Base-by-base conservation (phyloP, 1,284 basidiomycete species). In the Puccinia hordei region DNA sequence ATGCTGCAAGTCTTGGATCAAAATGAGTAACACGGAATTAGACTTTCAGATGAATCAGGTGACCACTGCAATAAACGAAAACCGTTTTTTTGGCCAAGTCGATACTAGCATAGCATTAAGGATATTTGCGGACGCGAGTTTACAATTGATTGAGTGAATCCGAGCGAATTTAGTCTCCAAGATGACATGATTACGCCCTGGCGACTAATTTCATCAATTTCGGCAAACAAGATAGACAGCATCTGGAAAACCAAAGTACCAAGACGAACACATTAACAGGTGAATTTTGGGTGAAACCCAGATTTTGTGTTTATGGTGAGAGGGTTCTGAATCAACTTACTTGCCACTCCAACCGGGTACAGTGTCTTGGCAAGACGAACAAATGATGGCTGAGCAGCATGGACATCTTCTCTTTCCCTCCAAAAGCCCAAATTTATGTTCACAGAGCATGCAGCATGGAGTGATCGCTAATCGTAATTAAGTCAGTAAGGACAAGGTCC, bases 301-400 rank as follows among this genome's bases (percentile, higher is more conserved):
- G 10, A 33, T 44, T 44, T 17, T 5, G 44, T 19, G 33, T 51
- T 71, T n/a, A 33, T 4, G 30, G 10, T 17, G 10, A 9, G 12
- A n/a, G n/a, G 5, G 38, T 65, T 46, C 46, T 49, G 38, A 51
- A 51, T 55, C 30, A 35, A 72, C 76, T 71, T 46, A 79, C 76
- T 68, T 66, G 65, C 30, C 27, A 41, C 35, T 68, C 65, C 63
- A 79, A 9, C 65, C 66, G 22, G 76, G 33, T 17, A 71, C 22
- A 61, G 46, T 55, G 13, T 79, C 66, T 69, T 79, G 76, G 41
- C 76, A 79, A 59, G 65, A 71, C n/a, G 66, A 79, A 61, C 76
- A 79, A 61, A 79, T 72, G n/a, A 79, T 71, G 10, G 76, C 76
- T 22, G 76, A 69, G 41, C 76, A 79, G 49, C 63, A 53, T 3